Percentiles rank a stretch among this genome's conserved stretches.
phyloP scores from a whole-genome alignment of 257 asterid species.

The Solanum clarkiae region DNA sequence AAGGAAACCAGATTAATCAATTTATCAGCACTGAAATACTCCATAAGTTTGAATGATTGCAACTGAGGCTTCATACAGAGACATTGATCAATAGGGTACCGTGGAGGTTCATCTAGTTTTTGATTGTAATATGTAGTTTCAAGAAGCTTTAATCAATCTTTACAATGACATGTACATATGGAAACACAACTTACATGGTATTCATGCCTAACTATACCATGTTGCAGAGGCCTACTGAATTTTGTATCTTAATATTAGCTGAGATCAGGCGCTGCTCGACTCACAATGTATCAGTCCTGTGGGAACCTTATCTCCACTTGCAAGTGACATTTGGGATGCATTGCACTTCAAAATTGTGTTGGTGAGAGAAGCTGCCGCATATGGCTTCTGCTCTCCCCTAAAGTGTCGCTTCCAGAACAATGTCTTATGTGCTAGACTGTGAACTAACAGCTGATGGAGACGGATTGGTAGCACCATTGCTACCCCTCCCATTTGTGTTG shows the following conservation, averaged over 20 bases:
- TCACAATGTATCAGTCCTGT: neutral
- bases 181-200: neutral
- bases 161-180: neutral
- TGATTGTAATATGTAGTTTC: neutral
- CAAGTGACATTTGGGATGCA: neutral
- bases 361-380: neutral
- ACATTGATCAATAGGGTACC: neutral
- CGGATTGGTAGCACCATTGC: constrained; percentile 11
- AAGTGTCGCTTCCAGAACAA: neutral
- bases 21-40: constrained; percentile 8
- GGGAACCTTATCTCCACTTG: neutral
- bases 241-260: neutral
- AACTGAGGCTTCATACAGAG: neutral
- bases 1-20: constrained; percentile 43
- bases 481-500: constrained; percentile 34
- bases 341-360: neutral
- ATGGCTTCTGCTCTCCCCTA: neutral
- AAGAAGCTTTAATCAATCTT: neutral
- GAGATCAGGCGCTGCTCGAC: neutral
- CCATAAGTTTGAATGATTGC: neutral
- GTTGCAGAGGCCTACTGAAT: neutral
- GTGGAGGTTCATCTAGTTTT: neutral
- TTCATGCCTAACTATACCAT: neutral
- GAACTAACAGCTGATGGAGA: constrained; percentile 27
- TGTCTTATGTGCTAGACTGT: constrained; percentile 20